These are phyloP conservation scores for Coniferiporia sulphurascens DNA, from an alignment of 1,284 basidiomycete species.

Conservation along the genomic window DNA sequence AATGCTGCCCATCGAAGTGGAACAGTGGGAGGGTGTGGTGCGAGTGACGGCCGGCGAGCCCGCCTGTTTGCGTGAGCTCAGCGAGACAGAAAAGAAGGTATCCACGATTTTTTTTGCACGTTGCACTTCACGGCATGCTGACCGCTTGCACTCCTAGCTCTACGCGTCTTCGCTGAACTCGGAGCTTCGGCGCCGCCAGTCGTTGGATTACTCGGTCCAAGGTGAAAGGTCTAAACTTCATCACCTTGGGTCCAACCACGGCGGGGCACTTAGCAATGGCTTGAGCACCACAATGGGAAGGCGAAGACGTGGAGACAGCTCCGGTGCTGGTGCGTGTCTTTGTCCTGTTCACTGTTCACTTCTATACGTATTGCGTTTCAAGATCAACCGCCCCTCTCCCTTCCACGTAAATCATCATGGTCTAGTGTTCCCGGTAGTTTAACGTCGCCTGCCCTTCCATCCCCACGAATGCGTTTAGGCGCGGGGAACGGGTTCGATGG, in stretches of 20 bases:
- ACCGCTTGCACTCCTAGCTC: conserved; percentile 38
- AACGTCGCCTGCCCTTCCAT: conserved; percentile 51
- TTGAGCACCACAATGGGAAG: conserved; percentile 47
- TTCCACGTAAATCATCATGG: conserved; percentile 68
- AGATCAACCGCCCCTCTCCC: conserved; percentile 43
- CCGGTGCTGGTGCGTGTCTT: conserved; percentile 39
- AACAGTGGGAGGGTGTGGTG: conserved; percentile 82
- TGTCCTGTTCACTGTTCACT: conserved; percentile 6
- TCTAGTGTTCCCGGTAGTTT: conserved; percentile 51
- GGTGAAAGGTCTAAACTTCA: conserved; percentile 50
- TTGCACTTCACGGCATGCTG: conserved; percentile 17
- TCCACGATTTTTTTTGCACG: conserved; percentile 25
- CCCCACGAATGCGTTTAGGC: conserved; percentile 62
- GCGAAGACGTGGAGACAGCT: conserved; percentile 53
- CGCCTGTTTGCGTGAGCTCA: conserved; percentile 71
- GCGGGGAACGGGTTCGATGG: conserved; percentile 62
- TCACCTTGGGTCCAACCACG: conserved; percentile 31
- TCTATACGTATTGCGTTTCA: background rate
- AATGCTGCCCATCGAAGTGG: conserved; percentile 78
- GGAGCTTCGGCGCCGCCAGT: conserved; percentile 75
- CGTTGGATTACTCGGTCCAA: conserved; percentile 57
- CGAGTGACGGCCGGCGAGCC: conserved; percentile 71
- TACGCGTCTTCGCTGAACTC: conserved; percentile 74
- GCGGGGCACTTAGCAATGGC: conserved; percentile 60
- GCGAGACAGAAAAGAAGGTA: conserved; percentile 87